Evolutionary conservation across 176 grass and related monocot genomes (phyloP).

Genomic region (Themeda triandra): DNA sequence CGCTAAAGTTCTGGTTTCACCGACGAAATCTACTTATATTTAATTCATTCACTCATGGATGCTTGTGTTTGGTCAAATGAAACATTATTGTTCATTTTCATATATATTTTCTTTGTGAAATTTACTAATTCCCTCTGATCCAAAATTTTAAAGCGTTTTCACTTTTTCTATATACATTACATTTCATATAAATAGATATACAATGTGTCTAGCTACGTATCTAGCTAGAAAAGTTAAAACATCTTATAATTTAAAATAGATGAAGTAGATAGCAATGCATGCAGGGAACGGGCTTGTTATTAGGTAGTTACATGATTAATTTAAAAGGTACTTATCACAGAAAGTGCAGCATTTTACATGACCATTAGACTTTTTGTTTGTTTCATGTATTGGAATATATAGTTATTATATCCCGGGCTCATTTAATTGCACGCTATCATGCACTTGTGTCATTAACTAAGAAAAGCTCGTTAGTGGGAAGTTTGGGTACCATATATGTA

Average conservation of each 20-base stretch:
- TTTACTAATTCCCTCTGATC: no score
- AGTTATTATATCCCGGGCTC: background rate
- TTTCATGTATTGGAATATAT: background rate
- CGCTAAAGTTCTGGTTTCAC: background rate
- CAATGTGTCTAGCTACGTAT: no score
- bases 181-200: no score
- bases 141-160: background rate
- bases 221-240: no score
- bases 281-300: background rate
- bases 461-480: background rate
- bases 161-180: background rate
- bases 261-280: background rate
- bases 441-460: no score
- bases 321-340: background rate
- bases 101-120: background rate
- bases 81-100: background rate
- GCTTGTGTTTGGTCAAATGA: background rate
- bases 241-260: no score
- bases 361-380: background rate
- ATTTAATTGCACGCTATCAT: no score
- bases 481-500: background rate
- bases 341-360: background rate
- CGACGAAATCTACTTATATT: constrained; percentile 21
- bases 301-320: background rate
- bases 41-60: background rate